Percentiles rank a stretch among this genome's conserved stretches.
Conservation (phyloP, 1,284 basidiomycete species). For the Meripilus lineatus region DNA sequence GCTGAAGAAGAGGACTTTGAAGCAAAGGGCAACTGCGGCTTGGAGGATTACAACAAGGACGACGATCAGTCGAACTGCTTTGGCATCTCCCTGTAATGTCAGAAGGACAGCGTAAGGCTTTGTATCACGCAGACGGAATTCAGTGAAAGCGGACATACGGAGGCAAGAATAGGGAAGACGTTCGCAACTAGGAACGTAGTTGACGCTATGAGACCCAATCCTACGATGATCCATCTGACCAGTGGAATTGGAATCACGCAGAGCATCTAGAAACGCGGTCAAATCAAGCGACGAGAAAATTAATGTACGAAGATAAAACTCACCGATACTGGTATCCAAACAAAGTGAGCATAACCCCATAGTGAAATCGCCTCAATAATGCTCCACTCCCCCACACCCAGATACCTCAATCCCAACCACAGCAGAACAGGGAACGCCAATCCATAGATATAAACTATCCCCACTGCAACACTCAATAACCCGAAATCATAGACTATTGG, state of each 20-base stretch:
- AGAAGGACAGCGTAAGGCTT: slow-evolving; percentile 1
- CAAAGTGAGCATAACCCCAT: slow-evolving; percentile 73
- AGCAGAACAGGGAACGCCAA: slow-evolving; percentile 74
- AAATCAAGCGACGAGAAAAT: background rate
- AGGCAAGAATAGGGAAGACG: slow-evolving; percentile 83
- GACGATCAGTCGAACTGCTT: slow-evolving; percentile 76
- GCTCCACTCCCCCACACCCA: slow-evolving; percentile 84
- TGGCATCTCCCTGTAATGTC: slow-evolving; percentile 68
- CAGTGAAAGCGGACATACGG: slow-evolving; percentile 45
- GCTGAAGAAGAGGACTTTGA: slow-evolving; percentile 87
- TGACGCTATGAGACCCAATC: slow-evolving; percentile 66
- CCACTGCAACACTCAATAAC: slow-evolving; percentile 75
- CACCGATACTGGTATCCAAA: slow-evolving; percentile 78
- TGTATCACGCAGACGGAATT: no score
- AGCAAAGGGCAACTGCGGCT: slow-evolving; percentile 69
- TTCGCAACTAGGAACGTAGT: slow-evolving; percentile 83
- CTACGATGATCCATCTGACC: slow-evolving; percentile 76
- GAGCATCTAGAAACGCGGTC: slow-evolving; percentile 47
- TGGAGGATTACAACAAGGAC: slow-evolving; percentile 69
- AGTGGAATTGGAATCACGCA: slow-evolving; percentile 80
- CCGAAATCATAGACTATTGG: slow-evolving; percentile 77
- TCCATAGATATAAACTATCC: slow-evolving; percentile 83
- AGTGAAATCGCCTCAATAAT: slow-evolving; percentile 73
- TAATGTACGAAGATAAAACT: slow-evolving; percentile 24
- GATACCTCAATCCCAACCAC: slow-evolving; percentile 77